Evolutionary conservation across 208 protist species (phyloP), one percentile per base, ranked within the genome.

Genomic region (Eutreptiella sp.): DNA sequence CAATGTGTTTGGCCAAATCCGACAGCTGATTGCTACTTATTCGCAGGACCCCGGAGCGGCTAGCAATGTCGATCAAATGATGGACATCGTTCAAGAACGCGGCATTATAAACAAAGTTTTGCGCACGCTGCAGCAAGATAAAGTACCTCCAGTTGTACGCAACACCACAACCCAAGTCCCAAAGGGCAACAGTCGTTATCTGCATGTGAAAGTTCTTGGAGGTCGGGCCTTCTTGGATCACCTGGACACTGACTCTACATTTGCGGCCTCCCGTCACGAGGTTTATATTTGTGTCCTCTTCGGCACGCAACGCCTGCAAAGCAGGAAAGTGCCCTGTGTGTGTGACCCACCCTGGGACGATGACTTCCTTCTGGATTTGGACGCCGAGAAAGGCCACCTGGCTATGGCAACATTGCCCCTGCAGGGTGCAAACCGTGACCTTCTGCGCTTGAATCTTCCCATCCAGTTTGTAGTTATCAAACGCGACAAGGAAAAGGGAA

Each of bases 211-310:
- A 14, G 42, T 94, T 21, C 67, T 70, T 29, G 81, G 81, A 26
- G 85, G 88, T 0, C 77, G 82, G 3, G 88, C 88, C 3, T 94
- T 94, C 75, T 69, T 94, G 1, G 88, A 94, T 46, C 87, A 91
- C 68, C 46, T 90, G 3, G 80, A 90, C 55, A 55, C 41, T 7
- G 27, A 45, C 16, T 45, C 28, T 3, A 38, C 21, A 3, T 47
- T n/a, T 4, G 7, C 43, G 11, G 42, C 11, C 7, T 55, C 16
- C 38, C 16, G 7, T 4, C 16, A 36, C 38, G 31, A 50, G 16
- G 19, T 87, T n/a, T 23, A 48, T 0, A 76, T 81, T 11, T 72
- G 67, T 4, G 54, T 88, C 24, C 85, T 90, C n/a, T 94, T 91
- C 73, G 84, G 85, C 11, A 66, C 66, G 19, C 88, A 94, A 57